These are phyloP conservation scores for Exophiala bonariae DNA, from an alignment of 2,329 filamentous ascomycete genomes.

Conservation along the genomic window DNA sequence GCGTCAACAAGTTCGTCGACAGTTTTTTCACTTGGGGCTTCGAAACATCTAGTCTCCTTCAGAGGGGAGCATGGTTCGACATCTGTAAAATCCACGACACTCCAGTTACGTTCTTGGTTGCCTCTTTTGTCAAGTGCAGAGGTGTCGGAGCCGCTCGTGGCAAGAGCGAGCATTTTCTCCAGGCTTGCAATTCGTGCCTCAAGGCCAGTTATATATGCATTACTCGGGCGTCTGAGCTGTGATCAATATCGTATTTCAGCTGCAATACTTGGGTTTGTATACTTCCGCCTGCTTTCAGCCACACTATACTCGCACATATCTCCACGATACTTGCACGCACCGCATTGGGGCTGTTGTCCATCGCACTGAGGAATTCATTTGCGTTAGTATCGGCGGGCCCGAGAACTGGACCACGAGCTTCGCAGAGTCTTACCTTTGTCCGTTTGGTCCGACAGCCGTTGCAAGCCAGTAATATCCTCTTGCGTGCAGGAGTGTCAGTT, in stretches of 20 bases:
- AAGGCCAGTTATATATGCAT: constrained; percentile 3
- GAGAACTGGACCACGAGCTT: too few relatives aligned
- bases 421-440: neutral
- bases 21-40: neutral
- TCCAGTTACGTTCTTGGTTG: neutral
- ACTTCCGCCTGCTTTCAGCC: constrained; percentile 3
- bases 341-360: neutral
- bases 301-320: constrained; percentile 3
- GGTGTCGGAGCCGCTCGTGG: neutral
- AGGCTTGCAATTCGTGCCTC: constrained; percentile 4
- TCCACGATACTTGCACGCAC: constrained; percentile 1
- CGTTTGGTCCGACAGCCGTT: constrained; percentile 4
- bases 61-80: too few relatives aligned
- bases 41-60: too few relatives aligned
- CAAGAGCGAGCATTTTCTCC: neutral
- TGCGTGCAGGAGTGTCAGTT: too few relatives aligned
- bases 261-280: neutral
- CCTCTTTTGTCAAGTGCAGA: neutral
- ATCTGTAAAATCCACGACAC: neutral
- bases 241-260: neutral
- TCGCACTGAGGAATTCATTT: neutral
- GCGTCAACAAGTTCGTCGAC: neutral
- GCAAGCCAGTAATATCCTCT: neutral
- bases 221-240: constrained; percentile 1
- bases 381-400: neutral